Evolutionary conservation across 441 rosid genomes (phyloP).

Genomic region (Daphne laureola): DNA sequence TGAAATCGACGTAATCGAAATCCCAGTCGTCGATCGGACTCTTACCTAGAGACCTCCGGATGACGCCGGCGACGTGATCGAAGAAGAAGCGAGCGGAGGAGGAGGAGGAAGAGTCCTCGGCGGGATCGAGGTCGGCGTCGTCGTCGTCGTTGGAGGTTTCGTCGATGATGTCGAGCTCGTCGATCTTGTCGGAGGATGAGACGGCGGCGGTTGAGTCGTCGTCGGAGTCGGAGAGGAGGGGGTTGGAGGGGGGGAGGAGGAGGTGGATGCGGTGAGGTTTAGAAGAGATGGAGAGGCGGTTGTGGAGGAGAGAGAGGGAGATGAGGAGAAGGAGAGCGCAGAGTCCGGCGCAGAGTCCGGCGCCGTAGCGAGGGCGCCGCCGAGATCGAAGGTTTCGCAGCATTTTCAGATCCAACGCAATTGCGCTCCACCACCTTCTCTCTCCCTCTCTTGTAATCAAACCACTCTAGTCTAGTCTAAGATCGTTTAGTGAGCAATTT

Average conservation of each 20-base stretch:
- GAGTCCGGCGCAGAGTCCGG: constrained; percentile 31
- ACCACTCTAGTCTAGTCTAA: too few relatives aligned
- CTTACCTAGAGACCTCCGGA: constrained; percentile 47
- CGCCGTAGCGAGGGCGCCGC: constrained; percentile 49
- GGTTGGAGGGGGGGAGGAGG: constrained; percentile 23
- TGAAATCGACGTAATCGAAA: constrained; percentile 42
- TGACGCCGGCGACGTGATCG: constrained; percentile 63
- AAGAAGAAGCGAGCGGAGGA: constrained; percentile 49
- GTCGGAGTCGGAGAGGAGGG: constrained; percentile 49
- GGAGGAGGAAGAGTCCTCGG: too few relatives aligned
- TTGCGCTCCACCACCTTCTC: too few relatives aligned
- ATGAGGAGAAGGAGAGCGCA: constrained; percentile 53
- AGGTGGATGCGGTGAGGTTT: constrained; percentile 9
- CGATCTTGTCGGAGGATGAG: constrained; percentile 41
- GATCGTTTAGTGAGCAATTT: too few relatives aligned
- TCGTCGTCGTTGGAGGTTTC: constrained; percentile 34
- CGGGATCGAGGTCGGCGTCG: constrained; percentile 30
- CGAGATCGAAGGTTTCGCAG: constrained; percentile 29
- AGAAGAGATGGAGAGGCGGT: constrained; percentile 30
- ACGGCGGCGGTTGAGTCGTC: constrained; percentile 23
- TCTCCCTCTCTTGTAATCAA: too few relatives aligned
- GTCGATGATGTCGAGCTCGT: constrained; percentile 67
- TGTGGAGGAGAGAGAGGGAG: constrained; percentile 52
- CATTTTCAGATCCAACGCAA: constrained; percentile 4
- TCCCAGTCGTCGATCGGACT: constrained; percentile 87